Evolutionary conservation across 371 early-diverging fungal genomes (phyloP).

Genomic region (Lichtheimia ramosa): DNA sequence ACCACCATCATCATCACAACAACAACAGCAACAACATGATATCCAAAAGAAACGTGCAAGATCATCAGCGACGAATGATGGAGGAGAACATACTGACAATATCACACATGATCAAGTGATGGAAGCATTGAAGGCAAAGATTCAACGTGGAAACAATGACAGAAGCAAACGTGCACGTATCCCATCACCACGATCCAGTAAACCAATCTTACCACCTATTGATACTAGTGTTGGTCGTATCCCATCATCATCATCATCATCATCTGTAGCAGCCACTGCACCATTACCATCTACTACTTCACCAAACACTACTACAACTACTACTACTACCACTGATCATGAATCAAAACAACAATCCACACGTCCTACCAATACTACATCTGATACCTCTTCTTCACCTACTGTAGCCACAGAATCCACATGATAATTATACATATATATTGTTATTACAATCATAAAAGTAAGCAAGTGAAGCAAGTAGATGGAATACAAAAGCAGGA

Average conservation of each 20-base stretch:
- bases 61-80: neutral
- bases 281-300: neutral
- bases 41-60: neutral
- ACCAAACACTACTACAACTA: neutral
- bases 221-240: slow-evolving; percentile 32
- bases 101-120: slow-evolving; percentile 40
- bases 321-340: neutral
- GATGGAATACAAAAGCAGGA: neutral
- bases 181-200: slow-evolving; percentile 21
- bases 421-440: slow-evolving; percentile 1
- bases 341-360: neutral
- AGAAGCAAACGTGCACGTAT: neutral
- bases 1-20: neutral
- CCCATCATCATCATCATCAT: slow-evolving; percentile 4
- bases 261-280: neutral
- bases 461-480: neutral
- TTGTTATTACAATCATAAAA: neutral
- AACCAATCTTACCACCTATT: slow-evolving; percentile 38
- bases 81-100: slow-evolving; percentile 5
- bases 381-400: neutral
- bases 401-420: slow-evolving; percentile 3
- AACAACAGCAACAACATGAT: neutral
- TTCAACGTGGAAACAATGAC: slow-evolving; percentile 26
- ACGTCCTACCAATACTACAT: neutral
- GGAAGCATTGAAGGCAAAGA: slow-evolving; percentile 51